These are phyloP conservation scores for Angophora floribunda DNA, from an alignment of 345 rosid genomes.

Conservation along the genomic window DNA sequence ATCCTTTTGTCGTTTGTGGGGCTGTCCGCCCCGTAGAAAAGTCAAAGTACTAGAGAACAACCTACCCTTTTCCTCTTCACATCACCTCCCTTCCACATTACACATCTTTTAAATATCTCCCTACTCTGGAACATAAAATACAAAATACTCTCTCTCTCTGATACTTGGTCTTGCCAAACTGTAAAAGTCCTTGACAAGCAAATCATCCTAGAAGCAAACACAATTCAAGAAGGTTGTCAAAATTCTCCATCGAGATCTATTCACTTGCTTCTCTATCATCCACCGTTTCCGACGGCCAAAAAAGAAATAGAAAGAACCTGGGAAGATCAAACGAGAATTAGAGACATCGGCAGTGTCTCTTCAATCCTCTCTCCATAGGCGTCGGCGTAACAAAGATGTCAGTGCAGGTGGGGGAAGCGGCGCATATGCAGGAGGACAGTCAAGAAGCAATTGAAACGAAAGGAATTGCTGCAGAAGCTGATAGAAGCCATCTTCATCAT, in stretches of 20 bases:
- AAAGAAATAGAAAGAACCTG: neutral
- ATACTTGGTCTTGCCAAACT: neutral
- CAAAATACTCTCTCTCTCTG: neutral
- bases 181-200: neutral
- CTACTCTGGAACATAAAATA: neutral
- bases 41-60: neutral
- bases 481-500: neutral
- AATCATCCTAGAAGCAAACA: neutral
- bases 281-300: neutral
- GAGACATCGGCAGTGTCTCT: neutral
- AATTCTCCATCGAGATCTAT: neutral
- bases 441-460: neutral
- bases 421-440: neutral
- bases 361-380: neutral
- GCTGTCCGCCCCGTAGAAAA: neutral
- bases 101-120: neutral
- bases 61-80: neutral
- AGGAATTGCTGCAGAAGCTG: neutral
- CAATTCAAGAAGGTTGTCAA: neutral
- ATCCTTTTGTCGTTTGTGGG: neutral
- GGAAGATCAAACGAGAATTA: neutral
- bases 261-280: neutral
- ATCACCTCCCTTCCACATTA: neutral
- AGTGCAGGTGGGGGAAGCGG: neutral
- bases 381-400: neutral